These are phyloP conservation scores for Conticribra weissflogii DNA, from an alignment of 108 stramenopile species.

Conservation along the genomic window DNA sequence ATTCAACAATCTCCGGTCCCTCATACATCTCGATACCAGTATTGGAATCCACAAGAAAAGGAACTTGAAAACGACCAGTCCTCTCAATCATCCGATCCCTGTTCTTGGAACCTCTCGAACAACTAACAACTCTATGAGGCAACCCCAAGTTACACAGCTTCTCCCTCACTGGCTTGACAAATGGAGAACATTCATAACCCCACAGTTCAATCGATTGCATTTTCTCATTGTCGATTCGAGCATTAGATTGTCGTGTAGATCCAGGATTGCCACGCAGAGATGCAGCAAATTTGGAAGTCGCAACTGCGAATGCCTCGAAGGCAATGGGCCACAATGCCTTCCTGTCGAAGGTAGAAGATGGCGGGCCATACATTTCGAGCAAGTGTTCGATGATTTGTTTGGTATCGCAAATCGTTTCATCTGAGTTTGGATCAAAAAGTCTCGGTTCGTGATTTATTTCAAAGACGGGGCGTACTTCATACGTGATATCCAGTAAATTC, in stretches of 20 bases:
- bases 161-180: slow-evolving; percentile 81
- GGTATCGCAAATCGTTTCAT: slow-evolving; percentile 71
- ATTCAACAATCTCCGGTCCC: slow-evolving; percentile 79
- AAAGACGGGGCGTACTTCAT: slow-evolving; percentile 80
- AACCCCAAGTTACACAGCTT: slow-evolving; percentile 73
- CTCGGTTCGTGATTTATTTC: slow-evolving; percentile 59
- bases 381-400: slow-evolving; percentile 83
- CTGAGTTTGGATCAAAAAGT: slow-evolving; percentile 82
- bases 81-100: slow-evolving; percentile 73
- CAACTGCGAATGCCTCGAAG: slow-evolving; percentile 60
- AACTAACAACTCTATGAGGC: slow-evolving; percentile 77
- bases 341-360: slow-evolving; percentile 54
- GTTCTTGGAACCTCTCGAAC: slow-evolving; percentile 83
- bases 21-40: slow-evolving; percentile 85
- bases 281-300: slow-evolving; percentile 58
- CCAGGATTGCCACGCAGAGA: slow-evolving; percentile 61
- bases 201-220: slow-evolving; percentile 83
- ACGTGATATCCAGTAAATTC: slow-evolving; percentile 82
- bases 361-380: slow-evolving; percentile 80
- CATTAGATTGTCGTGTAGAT: slow-evolving; percentile 47
- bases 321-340: slow-evolving; percentile 75
- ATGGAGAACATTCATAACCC: slow-evolving; percentile 89
- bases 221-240: slow-evolving; percentile 70
- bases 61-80: slow-evolving; percentile 87
- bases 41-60: slow-evolving; percentile 88